Percentiles rank a stretch among this genome's conserved stretches.
phyloP scores from a whole-genome alignment of 2,329 filamentous ascomycete species.

The Thyridium curvatum region DNA sequence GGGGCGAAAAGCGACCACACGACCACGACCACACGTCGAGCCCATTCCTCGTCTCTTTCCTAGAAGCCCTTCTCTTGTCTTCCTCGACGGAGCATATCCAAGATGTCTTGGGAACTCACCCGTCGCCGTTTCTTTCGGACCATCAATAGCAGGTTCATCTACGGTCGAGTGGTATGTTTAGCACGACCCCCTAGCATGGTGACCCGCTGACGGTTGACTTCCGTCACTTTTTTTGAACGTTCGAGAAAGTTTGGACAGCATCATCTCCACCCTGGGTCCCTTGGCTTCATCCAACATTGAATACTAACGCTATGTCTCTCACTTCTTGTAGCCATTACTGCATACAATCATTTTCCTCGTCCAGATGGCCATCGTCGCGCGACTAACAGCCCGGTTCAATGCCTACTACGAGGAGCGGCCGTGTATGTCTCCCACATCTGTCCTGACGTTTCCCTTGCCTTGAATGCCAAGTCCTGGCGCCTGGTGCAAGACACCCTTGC shows the following conservation, averaged over 20 bases:
- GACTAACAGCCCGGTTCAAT: slow-evolving; percentile 84
- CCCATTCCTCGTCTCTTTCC: background rate
- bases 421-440: slow-evolving; percentile 41
- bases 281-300: background rate
- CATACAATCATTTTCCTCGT: slow-evolving; percentile 80
- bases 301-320: background rate
- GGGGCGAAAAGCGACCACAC: too few relatives aligned
- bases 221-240: background rate
- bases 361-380: slow-evolving; percentile 79
- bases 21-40: too few relatives aligned
- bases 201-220: slow-evolving; percentile 3
- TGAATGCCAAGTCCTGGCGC: too few relatives aligned
- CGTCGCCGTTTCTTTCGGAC: slow-evolving; percentile 57
- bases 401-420: slow-evolving; percentile 88
- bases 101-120: slow-evolving; percentile 53
- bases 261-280: slow-evolving; percentile 2
- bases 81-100: slow-evolving; percentile 8
- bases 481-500: too few relatives aligned
- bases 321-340: slow-evolving; percentile 65
- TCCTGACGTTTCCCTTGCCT: background rate
- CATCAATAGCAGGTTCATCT: slow-evolving; percentile 67
- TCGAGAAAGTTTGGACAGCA: background rate
- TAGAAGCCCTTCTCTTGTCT: background rate
- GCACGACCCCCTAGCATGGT: slow-evolving; percentile 4
- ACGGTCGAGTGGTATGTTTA: slow-evolving; percentile 63